Evolutionary conservation across 257 asterid genomes (phyloP), one percentile per base, ranked within the genome.

Genomic region (Mentha longifolia): DNA sequence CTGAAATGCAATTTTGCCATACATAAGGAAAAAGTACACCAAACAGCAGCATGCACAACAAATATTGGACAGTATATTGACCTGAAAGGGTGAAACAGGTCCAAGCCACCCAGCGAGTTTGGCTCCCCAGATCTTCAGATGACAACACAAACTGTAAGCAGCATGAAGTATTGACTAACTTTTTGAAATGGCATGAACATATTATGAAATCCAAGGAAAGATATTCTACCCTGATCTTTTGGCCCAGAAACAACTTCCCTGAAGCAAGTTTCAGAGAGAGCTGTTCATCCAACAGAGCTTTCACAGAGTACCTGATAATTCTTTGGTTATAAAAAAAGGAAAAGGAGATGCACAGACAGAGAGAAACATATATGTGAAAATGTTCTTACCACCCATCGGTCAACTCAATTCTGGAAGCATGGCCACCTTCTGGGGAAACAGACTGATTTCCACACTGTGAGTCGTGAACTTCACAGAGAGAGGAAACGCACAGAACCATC

Each of bases 311-410:
- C 98, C 99, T 95, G 76, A 68, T 65, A 74, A 67, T 61, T 63
- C 43, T 59, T 54, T 66, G 71, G 70, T 82, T 77, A 74, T 17
- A 70, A n/a, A 7, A 47, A 30, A 7, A 15, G 10, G 16, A 28
- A 3, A 25, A 45, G 22, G 41, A 33, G 33, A 46, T 3, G 15
- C 10, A 58, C 63, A 31, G 11, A 25, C 39, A 55, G n/a, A 55
- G 37, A 15, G 12, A 72, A 75, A 56, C 62, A 74, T 33, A 43
- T 72, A 68, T 42, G 55, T 61, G 22, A 77, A 76, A 73, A 59
- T n/a, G 71, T 78, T 77, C 95, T 76, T 79, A 95, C 99, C 99
- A 95, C 72, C 97, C 99, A 81, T 92, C 99, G 39, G 99, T 95
- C 81, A 92, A 74, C 77, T 95, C 94, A 73, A 95, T 80, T 80